These are phyloP conservation scores for Osmanthus fragrans DNA, from an alignment of 257 asterid genomes.

Conservation along the genomic window DNA sequence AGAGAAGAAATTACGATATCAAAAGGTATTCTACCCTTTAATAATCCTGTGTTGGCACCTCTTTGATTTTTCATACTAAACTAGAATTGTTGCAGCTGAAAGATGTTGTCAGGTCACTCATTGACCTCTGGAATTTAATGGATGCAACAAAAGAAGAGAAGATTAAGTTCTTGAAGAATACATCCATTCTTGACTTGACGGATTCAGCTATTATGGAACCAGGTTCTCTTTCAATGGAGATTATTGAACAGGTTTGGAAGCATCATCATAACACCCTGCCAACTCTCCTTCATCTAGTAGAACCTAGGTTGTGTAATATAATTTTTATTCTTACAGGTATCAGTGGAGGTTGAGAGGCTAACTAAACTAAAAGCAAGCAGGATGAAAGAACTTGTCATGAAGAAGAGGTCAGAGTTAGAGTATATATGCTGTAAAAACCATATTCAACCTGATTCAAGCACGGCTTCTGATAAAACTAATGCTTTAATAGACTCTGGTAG, in stretches of 20 bases:
- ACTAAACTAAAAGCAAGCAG: slow-evolving; percentile 80
- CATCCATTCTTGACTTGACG: slow-evolving; percentile 51
- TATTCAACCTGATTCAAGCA: slow-evolving; percentile 83
- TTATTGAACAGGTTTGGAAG: slow-evolving; percentile 64
- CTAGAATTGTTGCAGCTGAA: slow-evolving; percentile 60
- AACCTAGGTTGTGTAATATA: slow-evolving; percentile 1
- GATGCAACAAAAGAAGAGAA: slow-evolving; percentile 68
- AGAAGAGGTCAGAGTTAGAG: slow-evolving; percentile 82
- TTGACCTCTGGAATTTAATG: slow-evolving; percentile 90
- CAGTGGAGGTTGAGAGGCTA: slow-evolving; percentile 87
- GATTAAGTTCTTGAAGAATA: slow-evolving; percentile 50
- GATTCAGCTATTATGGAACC: slow-evolving; percentile 69
- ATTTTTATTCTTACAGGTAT: slow-evolving; percentile 41
- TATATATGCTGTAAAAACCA: slow-evolving; percentile 71
- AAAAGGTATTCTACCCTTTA: slow-evolving; percentile 56
- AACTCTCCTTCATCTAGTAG: background rate
- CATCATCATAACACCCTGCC: slow-evolving; percentile 4
- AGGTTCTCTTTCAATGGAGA: slow-evolving; percentile 69
- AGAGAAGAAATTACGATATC: slow-evolving; percentile 71
- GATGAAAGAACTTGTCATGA: slow-evolving; percentile 89
- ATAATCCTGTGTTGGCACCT: slow-evolving; percentile 12
- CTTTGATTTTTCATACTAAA: slow-evolving; percentile 23
- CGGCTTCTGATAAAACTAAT: slow-evolving; percentile 77
- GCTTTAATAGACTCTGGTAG: slow-evolving; percentile 94
- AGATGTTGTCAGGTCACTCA: slow-evolving; percentile 66